Conservation (phyloP, 768 basidiomycete genomes). For the Suillus fuscotomentosus region DNA sequence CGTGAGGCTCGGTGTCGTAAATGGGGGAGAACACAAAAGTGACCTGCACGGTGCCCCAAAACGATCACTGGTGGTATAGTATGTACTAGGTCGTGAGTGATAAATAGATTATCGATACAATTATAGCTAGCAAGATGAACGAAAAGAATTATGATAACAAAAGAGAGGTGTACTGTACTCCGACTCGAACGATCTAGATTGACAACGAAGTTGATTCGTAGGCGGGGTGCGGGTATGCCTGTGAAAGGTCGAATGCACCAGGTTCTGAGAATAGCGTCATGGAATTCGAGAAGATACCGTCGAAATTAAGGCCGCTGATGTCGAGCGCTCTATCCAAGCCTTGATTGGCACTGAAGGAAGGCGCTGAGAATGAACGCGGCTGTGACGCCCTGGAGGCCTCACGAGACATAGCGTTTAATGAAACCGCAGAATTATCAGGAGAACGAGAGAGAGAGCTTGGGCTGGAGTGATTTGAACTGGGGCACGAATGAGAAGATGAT, state of each 20-base stretch:
- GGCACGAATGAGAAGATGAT: conserved; percentile 26
- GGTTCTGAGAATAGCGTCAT: conserved; percentile 27
- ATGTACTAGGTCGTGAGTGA: neutral
- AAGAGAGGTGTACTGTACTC: conserved; percentile 19
- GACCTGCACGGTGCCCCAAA: neutral
- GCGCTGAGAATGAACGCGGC: conserved; percentile 21
- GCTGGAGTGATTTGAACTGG: conserved; percentile 30
- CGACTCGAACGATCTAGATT: neutral
- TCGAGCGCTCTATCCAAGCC: neutral
- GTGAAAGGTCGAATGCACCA: conserved; percentile 19
- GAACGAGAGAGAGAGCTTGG: conserved; percentile 28
- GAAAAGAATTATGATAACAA: neutral
- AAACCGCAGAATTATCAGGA: conserved; percentile 25
- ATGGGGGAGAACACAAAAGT: neutral
- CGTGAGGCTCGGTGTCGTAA: neutral
- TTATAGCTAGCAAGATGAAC: neutral
- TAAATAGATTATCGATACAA: conserved; percentile 4
- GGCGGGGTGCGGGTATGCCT: conserved; percentile 21
- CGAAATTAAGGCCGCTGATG: conserved; percentile 13
- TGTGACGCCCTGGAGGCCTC: conserved; percentile 10
- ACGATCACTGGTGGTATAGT: neutral
- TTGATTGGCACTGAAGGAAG: conserved; percentile 5
- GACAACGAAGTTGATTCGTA: conserved; percentile 21
- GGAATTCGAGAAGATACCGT: conserved; percentile 22
- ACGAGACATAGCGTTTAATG: conserved; percentile 17